phyloP scores from a whole-genome alignment of 805 yeast genomes.

The Priceomyces castillae region DNA sequence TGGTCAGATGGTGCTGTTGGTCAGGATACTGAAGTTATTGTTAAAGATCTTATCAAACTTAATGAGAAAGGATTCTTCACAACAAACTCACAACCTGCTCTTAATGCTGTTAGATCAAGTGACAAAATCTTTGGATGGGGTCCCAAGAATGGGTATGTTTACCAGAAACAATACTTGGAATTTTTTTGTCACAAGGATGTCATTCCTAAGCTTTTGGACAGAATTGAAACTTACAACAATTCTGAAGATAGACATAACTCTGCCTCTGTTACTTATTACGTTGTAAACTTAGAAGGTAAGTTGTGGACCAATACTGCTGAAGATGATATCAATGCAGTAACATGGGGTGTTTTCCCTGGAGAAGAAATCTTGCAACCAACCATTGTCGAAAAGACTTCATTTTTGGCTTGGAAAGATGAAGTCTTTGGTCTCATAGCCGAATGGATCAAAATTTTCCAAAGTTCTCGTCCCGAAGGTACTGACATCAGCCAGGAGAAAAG shows the following conservation, averaged over 20 bases:
- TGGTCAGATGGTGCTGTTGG: constrained; percentile 94
- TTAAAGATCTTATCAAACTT: constrained; percentile 55
- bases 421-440: constrained; percentile 78
- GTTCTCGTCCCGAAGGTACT: constrained; percentile 32
- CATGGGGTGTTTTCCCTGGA: constrained; percentile 98
- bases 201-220: constrained; percentile 34
- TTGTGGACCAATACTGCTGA: constrained; percentile 67
- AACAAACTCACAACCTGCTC: constrained; percentile 91
- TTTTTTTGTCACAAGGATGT: constrained; percentile 67
- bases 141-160: constrained; percentile 86
- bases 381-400: constrained; percentile 86
- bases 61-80: constrained; percentile 72
- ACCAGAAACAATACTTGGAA: constrained; percentile 91
- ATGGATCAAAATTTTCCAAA: constrained; percentile 61
- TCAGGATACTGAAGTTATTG: constrained; percentile 66
- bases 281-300: constrained; percentile 58
- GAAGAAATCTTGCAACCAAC: constrained; percentile 94
- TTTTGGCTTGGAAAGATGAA: constrained; percentile 97
- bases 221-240: constrained; percentile 46
- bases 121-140: constrained; percentile 91
- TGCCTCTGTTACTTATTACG: constrained; percentile 67
- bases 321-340: constrained; percentile 87
- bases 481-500: constrained; percentile 27
- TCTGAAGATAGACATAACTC: constrained; percentile 36
- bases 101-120: constrained; percentile 72